Evolutionary conservation across 495 filamentous ascomycete genomes (phyloP), one percentile per base, ranked within the genome.

Genomic region (Oidiodendron maius): DNA sequence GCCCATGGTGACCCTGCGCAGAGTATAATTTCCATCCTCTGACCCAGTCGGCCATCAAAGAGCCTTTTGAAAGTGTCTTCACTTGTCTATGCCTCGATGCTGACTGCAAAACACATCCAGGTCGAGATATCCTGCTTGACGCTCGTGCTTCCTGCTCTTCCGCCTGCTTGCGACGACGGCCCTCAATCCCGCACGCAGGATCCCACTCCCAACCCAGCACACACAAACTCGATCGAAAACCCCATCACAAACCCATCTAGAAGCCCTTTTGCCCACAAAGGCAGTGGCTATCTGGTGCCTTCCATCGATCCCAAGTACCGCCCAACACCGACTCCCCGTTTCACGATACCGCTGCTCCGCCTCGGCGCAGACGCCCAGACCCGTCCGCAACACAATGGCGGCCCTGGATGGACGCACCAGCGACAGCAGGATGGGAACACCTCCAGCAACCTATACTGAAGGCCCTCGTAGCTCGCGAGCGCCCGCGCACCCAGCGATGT

Each of bases 401-500:
- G 49, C 21, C 15, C 51, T 54, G 52, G 50, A 55, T 40, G 46
- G 21, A 38, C 40, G 46, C 13, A 38, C 25, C 48, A 49, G 15
- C 45, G 57, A 48, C n/a, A 24, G 44, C n/a, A 51, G 57, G 46
- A 50, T 51, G 53, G 36, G 50, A 18, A 60, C 57, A 42, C 58
- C 54, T 22, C 50, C 54, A 40, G 47, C 49, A 41, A 8, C 25
- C 18, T 50, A 55, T 53, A 17, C 21, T 20, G 48, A 40, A 18
- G 44, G 32, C 49, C 50, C 60, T 45, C 52, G 54, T 47, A 22
- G 49, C 47, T 55, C 58, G 24, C 56, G 43, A 56, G 60, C 45
- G 49, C 64, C 60, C 44, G 66, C 55, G 62, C 64, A 48, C 64
- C 61, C 37, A 69, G 68, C 41, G 21, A 52, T 65, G 64, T 75